phyloP scores from a whole-genome alignment of 208 protist species.

The Acanthamoeba royreba region DNA sequence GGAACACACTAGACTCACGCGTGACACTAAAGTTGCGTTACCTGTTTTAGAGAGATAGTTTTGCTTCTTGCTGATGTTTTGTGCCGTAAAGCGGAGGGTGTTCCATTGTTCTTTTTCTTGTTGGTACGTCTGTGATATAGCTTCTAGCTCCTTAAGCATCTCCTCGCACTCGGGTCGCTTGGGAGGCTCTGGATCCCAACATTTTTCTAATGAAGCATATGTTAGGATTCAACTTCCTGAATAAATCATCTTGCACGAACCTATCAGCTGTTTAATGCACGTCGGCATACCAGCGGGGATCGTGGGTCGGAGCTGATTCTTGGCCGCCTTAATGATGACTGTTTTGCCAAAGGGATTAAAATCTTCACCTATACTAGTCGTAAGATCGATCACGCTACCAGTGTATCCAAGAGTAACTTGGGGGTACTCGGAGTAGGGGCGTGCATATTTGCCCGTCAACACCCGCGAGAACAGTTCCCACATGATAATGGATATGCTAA shows the following conservation, averaged over 20 bases:
- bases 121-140: not conserved
- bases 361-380: too few relatives aligned
- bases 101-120: constrained; percentile 13
- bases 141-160: not conserved
- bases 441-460: not conserved
- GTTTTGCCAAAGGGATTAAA: too few relatives aligned
- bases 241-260: not conserved
- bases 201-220: not conserved
- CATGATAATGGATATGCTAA: not conserved
- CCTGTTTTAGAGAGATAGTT: not conserved
- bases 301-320: not conserved
- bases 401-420: constrained; percentile 3
- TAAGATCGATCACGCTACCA: too few relatives aligned
- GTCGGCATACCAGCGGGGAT: not conserved
- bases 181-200: not conserved
- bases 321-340: constrained; percentile 21
- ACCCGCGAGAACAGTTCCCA: not conserved
- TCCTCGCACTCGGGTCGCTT: not conserved
- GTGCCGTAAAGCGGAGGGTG: not conserved
- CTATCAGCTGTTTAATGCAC: not conserved
- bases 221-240: too few relatives aligned
- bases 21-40: too few relatives aligned
- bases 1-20: too few relatives aligned
- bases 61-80: not conserved
- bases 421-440: not conserved